Conservation (phyloP, 371 early-diverging fungal species). For the Fennellomyces sp. region DNA sequence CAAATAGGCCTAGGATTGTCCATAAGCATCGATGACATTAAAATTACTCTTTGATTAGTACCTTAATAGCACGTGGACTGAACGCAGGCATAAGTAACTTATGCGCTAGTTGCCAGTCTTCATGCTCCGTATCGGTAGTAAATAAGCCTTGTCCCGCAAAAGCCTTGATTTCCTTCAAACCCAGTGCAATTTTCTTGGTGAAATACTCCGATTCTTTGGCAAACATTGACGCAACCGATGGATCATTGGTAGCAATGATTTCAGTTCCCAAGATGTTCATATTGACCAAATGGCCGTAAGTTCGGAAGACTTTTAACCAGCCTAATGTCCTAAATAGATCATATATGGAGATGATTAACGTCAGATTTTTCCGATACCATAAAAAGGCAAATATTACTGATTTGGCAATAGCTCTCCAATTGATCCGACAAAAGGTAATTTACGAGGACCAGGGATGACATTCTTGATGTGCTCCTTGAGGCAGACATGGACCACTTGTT, state of each 20-base stretch:
- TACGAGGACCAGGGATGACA: constrained; percentile 30
- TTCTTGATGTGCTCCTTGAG: constrained; percentile 21
- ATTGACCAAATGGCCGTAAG: constrained; percentile 30
- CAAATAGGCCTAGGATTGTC: constrained; percentile 35
- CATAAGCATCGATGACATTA: too few relatives aligned
- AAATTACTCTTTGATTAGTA: constrained; percentile 14
- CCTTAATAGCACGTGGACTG: constrained; percentile 37
- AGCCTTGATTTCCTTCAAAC: constrained; percentile 33
- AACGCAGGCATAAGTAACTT: constrained; percentile 58
- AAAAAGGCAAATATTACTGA: too few relatives aligned
- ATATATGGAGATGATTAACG: too few relatives aligned
- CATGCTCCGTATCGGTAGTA: constrained; percentile 43
- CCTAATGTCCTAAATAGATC: constrained; percentile 13
- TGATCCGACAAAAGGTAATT: constrained; percentile 28
- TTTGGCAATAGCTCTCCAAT: too few relatives aligned
- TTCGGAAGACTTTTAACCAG: constrained; percentile 22
- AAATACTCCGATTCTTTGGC: constrained; percentile 46
- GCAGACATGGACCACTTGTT: constrained; percentile 30
- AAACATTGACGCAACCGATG: constrained; percentile 35
- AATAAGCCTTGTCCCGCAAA: constrained; percentile 50
- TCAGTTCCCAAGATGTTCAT: constrained; percentile 15
- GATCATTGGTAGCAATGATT: constrained; percentile 30
- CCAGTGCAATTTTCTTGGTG: constrained; percentile 31
- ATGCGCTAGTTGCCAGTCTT: constrained; percentile 54
- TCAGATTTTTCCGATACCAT: too few relatives aligned